phyloP scores from a whole-genome alignment of 108 stramenopile species.

The Cyclotella kingstonii region DNA sequence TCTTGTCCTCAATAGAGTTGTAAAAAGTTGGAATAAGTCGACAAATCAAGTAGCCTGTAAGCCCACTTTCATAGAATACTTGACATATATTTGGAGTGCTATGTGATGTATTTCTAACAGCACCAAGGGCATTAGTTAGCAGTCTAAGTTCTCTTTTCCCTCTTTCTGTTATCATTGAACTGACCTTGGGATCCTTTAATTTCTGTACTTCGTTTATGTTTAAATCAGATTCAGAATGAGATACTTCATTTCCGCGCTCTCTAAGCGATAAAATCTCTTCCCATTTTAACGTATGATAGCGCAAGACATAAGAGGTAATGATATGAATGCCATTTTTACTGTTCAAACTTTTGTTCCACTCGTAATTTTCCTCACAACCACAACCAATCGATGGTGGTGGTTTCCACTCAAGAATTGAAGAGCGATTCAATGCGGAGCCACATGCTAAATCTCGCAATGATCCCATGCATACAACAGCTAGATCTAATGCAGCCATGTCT shows the following conservation, averaged over 20 bases:
- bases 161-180: conserved; percentile 8
- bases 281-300: conserved; percentile 41
- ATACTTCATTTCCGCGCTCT: background rate
- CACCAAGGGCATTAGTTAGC: conserved; percentile 46
- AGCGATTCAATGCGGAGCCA: conserved; percentile 45
- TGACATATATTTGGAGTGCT: conserved; percentile 45
- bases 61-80: conserved; percentile 29
- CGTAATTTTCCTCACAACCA: background rate
- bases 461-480: conserved; percentile 39
- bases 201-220: background rate
- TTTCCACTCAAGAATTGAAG: conserved; percentile 41
- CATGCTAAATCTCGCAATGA: conserved; percentile 52
- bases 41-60: conserved; percentile 33
- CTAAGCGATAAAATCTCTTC: conserved; percentile 31
- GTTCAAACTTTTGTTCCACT: background rate
- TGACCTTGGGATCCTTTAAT: background rate
- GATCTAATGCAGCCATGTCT: conserved; percentile 18
- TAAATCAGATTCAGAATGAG: background rate
- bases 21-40: conserved; percentile 18
- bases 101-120: conserved; percentile 48
- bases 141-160: conserved; percentile 44
- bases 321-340: conserved; percentile 39
- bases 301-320: conserved; percentile 24
- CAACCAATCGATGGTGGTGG: conserved; percentile 5
- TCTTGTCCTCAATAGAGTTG: conserved; percentile 1